phyloP scores from a whole-genome alignment of 2,329 filamentous ascomycete species.

The Hawksworthiomyces lignivorus region DNA sequence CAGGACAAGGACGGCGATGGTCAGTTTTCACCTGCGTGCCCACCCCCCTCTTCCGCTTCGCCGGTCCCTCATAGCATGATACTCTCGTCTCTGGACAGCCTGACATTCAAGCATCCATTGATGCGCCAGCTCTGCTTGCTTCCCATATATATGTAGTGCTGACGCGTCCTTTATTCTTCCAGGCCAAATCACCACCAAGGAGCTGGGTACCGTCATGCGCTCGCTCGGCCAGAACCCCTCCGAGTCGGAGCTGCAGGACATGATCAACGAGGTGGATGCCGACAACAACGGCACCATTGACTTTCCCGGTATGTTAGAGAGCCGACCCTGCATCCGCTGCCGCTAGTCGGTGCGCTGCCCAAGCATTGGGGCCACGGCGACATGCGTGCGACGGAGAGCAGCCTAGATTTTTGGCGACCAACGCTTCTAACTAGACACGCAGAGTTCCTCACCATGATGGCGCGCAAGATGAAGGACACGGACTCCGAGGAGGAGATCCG shows the following conservation, averaged over 20 bases:
- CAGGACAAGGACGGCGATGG: slow-evolving; percentile 23
- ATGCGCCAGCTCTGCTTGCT: no score
- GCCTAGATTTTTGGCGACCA: no score
- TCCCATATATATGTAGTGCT: slow-evolving; percentile 8
- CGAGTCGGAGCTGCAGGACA: slow-evolving; percentile 83
- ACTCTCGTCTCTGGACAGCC: no score
- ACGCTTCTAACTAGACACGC: no score
- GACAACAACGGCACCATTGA: slow-evolving; percentile 92
- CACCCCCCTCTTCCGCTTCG: neutral
- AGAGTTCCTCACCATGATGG: slow-evolving; percentile 94
- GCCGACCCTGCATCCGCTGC: no score
- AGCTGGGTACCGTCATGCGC: slow-evolving; percentile 84
- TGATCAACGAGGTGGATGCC: slow-evolving; percentile 90
- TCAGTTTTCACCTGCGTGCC: no score
- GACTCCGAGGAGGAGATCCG: slow-evolving; percentile 87
- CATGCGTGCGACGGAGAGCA: no score
- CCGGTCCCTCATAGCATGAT: no score
- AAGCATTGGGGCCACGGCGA: no score
- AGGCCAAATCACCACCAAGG: slow-evolving; percentile 91
- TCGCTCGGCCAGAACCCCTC: slow-evolving; percentile 85
- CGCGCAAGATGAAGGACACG: slow-evolving; percentile 89
- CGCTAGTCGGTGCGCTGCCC: no score
- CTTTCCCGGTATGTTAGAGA: slow-evolving; percentile 64
- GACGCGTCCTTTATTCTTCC: slow-evolving; percentile 8
- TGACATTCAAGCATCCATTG: no score